Evolutionary conservation across 495 filamentous ascomycete genomes (phyloP), one percentile per base, ranked within the genome.

Genomic region (Immersiella caudata): DNA sequence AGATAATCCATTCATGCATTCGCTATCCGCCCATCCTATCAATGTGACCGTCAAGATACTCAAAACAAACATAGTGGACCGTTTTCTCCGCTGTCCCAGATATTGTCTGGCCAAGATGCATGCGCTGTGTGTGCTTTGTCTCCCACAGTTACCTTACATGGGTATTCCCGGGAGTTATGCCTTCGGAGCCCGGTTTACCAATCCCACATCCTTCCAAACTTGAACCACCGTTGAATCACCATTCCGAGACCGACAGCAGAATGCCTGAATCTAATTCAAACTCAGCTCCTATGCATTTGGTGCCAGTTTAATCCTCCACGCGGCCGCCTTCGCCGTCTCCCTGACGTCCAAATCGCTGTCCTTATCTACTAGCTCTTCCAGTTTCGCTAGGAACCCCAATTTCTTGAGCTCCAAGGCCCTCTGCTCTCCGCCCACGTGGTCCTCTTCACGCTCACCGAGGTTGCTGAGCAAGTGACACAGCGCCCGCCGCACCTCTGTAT

Each of bases 381-480:
- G 80, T 67, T 86, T 89, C 25, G 87, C 82, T 58, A 86, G 74
- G 54, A 96, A 88, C 0, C 94, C 93, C 26, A 96, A 71, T 46
- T 86, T 83, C 75, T 85, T 84, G 64, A 99, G 80, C 73, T 90
- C 87, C 16, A 73, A 68, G 2, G 89, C 90, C 25, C 95, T 86
- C 67, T 87, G 81, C 52, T 83, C 81, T 67, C 89, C 90, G 6
- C 82, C 84, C 24, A 78, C 77, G 2, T 75, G 76, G 69, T 97
- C 93, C 29, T 74, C 88, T 66, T 98, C 94, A 52, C 87, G 80
- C 81, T 89, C 96, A 0, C 88, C 89, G 52, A 99, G 82, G 70
- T 97, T 97, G 70, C 87, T 91, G 20, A 94, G 84, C 26, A 95
- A 80, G 86, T 92, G 94, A 49, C 89, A 90, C 65, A 93, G 87